phyloP scores from a whole-genome alignment of 2,329 filamentous ascomycete genomes.

The Nemania sp. region DNA sequence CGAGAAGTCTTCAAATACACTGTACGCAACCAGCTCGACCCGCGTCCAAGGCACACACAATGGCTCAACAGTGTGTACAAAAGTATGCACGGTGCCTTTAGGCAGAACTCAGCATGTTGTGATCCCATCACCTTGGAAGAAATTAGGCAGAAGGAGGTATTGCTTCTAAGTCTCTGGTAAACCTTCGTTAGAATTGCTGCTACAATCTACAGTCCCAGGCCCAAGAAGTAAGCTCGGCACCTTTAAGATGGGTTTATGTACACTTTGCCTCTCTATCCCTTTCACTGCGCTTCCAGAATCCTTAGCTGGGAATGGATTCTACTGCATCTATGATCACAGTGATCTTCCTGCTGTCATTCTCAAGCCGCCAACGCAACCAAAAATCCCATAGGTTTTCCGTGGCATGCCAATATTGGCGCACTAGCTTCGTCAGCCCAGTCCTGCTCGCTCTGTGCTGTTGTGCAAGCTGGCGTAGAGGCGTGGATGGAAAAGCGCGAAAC shows the following conservation, averaged over 20 bases:
- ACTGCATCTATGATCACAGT: background rate
- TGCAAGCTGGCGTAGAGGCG: background rate
- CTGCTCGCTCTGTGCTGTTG: background rate
- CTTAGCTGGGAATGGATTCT: background rate
- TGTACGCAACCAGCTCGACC: too few species aligned
- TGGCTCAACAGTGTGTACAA: too few species aligned
- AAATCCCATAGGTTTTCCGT: background rate
- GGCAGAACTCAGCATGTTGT: too few species aligned
- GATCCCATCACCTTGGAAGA: too few species aligned
- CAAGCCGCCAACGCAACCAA: background rate
- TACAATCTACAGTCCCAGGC: too few species aligned
- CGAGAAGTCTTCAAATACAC: too few species aligned
- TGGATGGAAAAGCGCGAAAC: background rate
- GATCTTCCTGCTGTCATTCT: background rate
- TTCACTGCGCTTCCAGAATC: background rate
- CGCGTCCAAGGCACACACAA: too few species aligned
- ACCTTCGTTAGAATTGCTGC: too few species aligned
- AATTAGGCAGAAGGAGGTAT: too few species aligned
- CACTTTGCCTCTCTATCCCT: background rate
- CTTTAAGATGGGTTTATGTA: background rate
- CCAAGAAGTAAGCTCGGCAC: background rate
- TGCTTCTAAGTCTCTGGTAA: too few species aligned
- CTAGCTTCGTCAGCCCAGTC: background rate
- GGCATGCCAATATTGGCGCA: background rate
- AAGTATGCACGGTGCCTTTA: too few species aligned